A percentile compares a stretch with the other conserved stretches of the same genome.
Conservation (phyloP, 148 eudicot species). For the Pouteria glomerata region DNA sequence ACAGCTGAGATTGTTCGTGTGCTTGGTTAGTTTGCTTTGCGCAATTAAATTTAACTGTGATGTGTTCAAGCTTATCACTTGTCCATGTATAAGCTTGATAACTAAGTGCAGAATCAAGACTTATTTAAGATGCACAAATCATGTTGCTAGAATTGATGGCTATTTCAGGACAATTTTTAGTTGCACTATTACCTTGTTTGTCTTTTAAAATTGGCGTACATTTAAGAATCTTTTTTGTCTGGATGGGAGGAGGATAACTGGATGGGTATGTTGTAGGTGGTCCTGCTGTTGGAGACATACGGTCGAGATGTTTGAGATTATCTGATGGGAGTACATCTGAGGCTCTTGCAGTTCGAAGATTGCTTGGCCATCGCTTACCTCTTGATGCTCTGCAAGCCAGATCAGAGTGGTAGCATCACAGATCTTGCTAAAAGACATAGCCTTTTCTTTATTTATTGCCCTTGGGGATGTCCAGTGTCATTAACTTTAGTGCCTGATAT, state of each 20-base stretch:
- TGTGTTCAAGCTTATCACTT: background rate
- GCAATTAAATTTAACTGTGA: background rate
- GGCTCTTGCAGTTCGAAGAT: slow-evolving; percentile 78
- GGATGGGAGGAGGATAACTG: background rate
- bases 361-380: slow-evolving; percentile 90
- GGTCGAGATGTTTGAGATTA: slow-evolving; percentile 94
- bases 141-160: background rate
- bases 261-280: slow-evolving; percentile 55
- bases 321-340: slow-evolving; percentile 86
- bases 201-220: background rate
- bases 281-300: slow-evolving; percentile 98
- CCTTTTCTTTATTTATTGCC: slow-evolving; percentile 7
- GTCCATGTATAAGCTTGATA: background rate
- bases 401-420: slow-evolving; percentile 63
- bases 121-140: background rate
- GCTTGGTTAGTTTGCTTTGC: slow-evolving; percentile 48
- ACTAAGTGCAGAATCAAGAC: background rate
- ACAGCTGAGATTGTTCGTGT: slow-evolving; percentile 99
- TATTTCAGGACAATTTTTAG: background rate
- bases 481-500: background rate
- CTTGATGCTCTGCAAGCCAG: slow-evolving; percentile 69
- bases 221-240: background rate
- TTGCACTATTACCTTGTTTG: background rate
- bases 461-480: background rate
- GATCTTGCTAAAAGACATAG: background rate